Base-by-base conservation (phyloP, 257 asterid genomes). In the Leonotis leonurus region DNA sequence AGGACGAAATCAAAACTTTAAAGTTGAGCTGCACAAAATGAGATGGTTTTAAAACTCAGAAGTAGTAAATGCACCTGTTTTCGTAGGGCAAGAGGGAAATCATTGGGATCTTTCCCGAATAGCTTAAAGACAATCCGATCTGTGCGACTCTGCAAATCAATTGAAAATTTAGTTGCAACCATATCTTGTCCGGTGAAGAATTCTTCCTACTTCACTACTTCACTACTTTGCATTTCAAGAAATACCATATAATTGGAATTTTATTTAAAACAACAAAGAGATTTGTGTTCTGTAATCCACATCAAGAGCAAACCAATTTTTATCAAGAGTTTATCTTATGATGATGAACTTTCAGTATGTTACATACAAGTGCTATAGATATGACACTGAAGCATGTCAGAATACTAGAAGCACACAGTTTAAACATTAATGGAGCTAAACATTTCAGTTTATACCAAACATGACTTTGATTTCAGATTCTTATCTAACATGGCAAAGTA, bases 121-220 rank as follows among this genome's bases (percentile, higher is more conserved):
- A 89, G 94, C 67, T 89, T 89, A 66, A 89, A 84, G 48, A 89
- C 95, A 69, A 89, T 89, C 50, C 94, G 84, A 70, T 89, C 94
- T 1, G 97, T 89, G 51, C 89, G 90, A 55, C 77, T 79, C 97
- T 89, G 90, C 70, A 69, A 56, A 72, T 70, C 54, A 54, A 32
- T 56, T 39, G 52, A 41, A 48, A 45, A 21, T 39, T 50, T 16
- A 61, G 45, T 45, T 54, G 24, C 25, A 70, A 60, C 13, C 10
- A 29, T 51, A 29, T 27, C 26, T 10, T 35, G 35, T 32, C 17
- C 41, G 56, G 29, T n/a, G 40, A n/a, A 43, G 45, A 36, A 18
- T 6, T 39, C 44, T 49, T 21, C 39, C n/a, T 26, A 43, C 13
- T 26, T 33, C 14, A 45, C 56, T 62, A 67, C 39, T 33, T 33